A percentile compares a stretch with the other conserved stretches of the same genome.
Conservation (phyloP, 805 yeast genomes). For the Kodamaea neixiangensis region DNA sequence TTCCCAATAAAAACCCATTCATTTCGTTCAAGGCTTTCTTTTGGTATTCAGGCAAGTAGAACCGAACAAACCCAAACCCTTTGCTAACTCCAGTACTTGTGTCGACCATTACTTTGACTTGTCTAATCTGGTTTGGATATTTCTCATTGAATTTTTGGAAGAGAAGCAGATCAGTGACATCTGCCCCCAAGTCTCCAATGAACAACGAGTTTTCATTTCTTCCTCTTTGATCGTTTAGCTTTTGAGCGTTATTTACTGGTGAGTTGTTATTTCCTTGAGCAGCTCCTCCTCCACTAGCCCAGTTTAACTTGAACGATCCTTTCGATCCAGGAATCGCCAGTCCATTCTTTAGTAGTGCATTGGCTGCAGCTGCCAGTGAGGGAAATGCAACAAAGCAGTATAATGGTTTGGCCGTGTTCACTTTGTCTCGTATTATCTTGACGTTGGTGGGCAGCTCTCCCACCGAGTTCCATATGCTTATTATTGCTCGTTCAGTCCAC, state of each 20-base stretch:
- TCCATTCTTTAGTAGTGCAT: constrained; percentile 71
- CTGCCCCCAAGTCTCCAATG: constrained; percentile 82
- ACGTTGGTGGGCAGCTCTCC: constrained; percentile 64
- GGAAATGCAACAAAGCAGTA: constrained; percentile 84
- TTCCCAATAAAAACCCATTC: constrained; percentile 75
- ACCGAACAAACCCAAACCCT: constrained; percentile 91
- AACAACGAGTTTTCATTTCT: constrained; percentile 63
- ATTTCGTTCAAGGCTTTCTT: constrained; percentile 73
- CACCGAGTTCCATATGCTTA: constrained; percentile 65
- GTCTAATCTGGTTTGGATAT: constrained; percentile 67
- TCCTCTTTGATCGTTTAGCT: not conserved
- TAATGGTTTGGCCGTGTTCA: constrained; percentile 38
- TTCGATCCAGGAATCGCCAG: constrained; percentile 66
- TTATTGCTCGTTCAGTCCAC: constrained; percentile 74
- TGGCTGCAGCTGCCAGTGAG: constrained; percentile 57
- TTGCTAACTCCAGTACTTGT: constrained; percentile 66
- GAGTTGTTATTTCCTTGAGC: not conserved
- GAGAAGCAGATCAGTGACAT: constrained; percentile 66
- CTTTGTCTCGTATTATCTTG: constrained; percentile 71
- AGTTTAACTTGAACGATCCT: constrained; percentile 66
- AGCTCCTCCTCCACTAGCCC: constrained; percentile 66
- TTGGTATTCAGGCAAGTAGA: constrained; percentile 63
- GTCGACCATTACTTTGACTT: constrained; percentile 79
- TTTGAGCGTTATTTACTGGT: not conserved
- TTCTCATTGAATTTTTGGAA: constrained; percentile 65